Evolutionary conservation across 345 rosid species (phyloP).

Genomic region (Ricinus communis): DNA sequence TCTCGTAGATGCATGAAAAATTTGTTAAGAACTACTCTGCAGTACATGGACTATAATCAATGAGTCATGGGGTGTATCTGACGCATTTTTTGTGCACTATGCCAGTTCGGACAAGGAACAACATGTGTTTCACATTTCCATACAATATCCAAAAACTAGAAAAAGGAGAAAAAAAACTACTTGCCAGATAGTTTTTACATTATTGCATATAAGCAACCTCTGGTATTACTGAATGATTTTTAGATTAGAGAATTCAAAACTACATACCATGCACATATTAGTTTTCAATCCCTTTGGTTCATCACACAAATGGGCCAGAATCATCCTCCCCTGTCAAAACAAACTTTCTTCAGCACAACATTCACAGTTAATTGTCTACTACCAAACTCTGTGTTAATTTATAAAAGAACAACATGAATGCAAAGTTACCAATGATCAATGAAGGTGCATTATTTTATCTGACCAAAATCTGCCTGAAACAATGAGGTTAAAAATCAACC

Average conservation of each 20-base stretch:
- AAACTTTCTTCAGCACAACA: conserved; percentile 22
- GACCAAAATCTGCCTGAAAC: neutral
- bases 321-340: conserved; percentile 92
- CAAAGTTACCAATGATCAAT: no score
- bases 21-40: no score
- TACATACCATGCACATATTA: conserved; percentile 94
- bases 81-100: neutral
- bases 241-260: conserved; percentile 7
- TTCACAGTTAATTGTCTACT: neutral
- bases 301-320: conserved; percentile 96
- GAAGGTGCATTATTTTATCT: neutral
- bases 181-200: neutral
- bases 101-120: neutral
- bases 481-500: neutral
- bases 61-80: neutral
- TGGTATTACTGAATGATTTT: neutral
- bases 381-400: neutral
- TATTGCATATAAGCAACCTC: neutral
- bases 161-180: neutral
- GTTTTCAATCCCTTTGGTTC: conserved; percentile 98
- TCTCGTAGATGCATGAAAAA: neutral
- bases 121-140: neutral
- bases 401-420: neutral
- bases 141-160: neutral
- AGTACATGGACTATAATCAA: neutral